phyloP scores from a whole-genome alignment of 2,329 filamentous ascomycete genomes.

The Amphichorda felina region DNA sequence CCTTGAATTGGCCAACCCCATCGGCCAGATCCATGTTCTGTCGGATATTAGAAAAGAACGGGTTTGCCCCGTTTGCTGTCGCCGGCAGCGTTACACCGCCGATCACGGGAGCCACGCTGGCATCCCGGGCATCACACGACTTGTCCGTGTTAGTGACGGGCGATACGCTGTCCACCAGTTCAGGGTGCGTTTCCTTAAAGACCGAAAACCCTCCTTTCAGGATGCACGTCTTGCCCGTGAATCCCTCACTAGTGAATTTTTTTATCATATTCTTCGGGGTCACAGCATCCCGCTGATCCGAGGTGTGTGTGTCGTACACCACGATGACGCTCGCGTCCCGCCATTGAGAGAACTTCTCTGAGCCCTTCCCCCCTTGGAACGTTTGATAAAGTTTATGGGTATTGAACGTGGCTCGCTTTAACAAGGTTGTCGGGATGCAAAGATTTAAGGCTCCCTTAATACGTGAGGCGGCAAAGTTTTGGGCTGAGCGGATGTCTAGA shows the following conservation, averaged over 20 bases:
- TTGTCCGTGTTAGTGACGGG: slow-evolving; percentile 13
- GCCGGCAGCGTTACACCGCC: slow-evolving; percentile 78
- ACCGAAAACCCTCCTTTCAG: slow-evolving; percentile 71
- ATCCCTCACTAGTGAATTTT: slow-evolving; percentile 83
- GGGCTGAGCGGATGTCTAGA: slow-evolving; percentile 77
- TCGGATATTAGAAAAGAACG: slow-evolving; percentile 92
- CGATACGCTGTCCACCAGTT: slow-evolving; percentile 44
- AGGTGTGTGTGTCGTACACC: slow-evolving; percentile 74
- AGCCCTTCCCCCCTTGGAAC: slow-evolving; percentile 61
- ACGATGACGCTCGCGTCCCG: slow-evolving; percentile 62
- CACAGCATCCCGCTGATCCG: slow-evolving; percentile 67
- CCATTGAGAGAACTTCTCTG: slow-evolving; percentile 68
- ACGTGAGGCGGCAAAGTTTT: slow-evolving; percentile 64
- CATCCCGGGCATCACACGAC: slow-evolving; percentile 29
- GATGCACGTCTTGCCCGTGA: slow-evolving; percentile 60
- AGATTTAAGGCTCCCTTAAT: slow-evolving; percentile 78
- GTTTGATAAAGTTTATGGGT: slow-evolving; percentile 79
- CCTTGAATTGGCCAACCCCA: slow-evolving; percentile 75
- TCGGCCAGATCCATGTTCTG: slow-evolving; percentile 94
- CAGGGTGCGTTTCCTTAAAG: slow-evolving; percentile 57
- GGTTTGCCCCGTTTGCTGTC: slow-evolving; percentile 58
- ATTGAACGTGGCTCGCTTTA: slow-evolving; percentile 86
- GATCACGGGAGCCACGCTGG: slow-evolving; percentile 56
- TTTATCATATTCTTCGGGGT: slow-evolving; percentile 80
- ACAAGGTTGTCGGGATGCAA: slow-evolving; percentile 85